Base-by-base conservation (phyloP, 2,329 filamentous ascomycete species). In the Fusarium lateritium region DNA sequence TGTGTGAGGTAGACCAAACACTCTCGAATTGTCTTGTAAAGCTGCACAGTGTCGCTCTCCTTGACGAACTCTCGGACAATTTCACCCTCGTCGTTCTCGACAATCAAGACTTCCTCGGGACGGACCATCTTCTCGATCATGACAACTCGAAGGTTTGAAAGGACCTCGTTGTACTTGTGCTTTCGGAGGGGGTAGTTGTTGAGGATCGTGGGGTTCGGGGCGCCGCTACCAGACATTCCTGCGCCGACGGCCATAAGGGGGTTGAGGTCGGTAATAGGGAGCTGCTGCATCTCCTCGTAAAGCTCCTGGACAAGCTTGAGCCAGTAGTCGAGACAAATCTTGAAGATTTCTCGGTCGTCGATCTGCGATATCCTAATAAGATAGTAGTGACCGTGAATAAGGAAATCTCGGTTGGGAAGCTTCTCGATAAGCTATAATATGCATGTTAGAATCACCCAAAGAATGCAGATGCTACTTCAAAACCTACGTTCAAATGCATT, bases 81-180 rank as follows among this genome's bases (percentile, higher is more conserved):
- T 79, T 99, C 96, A 68, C 97, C 96, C 81, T 99, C 96, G 68
- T 99, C 96, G 79, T 99, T 99, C 82, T 99, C 96, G n/a, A 99
- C 96, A 76, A 99, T 97, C 73, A 99, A 81, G 10, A 99, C 97
- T 82, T 99, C 97, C 82, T 99, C 96, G 1, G 96, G 96, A 43
- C 94, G 89, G 33, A 99, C 96, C 96, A 99, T 99, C 86, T 98
- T 98, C 83, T 99, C 96, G 67, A 99, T 98, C 96, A 99, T 99
- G 70, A 99, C 96, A 24, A 95, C 92, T 71, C 96, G 91, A 59
- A 99, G 86, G 79, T 97, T 98, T 11, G 95, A 95, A 50, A 99
- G 84, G 21, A 99, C 92, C 77, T 98, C 94, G 70, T 91, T 91
- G 81, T 98, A 99, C 82, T 98, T 98, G 86, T 99, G 95, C 84